These are phyloP conservation scores for Corymbia citriodora DNA, from an alignment of 441 rosid species.

Conservation along the genomic window DNA sequence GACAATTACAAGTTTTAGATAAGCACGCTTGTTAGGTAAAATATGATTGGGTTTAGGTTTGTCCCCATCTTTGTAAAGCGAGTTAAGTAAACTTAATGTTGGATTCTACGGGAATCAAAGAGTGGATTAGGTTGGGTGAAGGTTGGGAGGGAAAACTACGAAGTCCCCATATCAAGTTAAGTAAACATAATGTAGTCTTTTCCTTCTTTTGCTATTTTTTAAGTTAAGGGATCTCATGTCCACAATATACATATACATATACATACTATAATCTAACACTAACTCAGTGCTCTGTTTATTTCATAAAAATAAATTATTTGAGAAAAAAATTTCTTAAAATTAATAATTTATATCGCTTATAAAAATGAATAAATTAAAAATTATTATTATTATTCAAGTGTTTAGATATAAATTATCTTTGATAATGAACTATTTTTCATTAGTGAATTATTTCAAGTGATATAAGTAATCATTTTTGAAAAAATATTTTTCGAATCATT, in stretches of 20 bases:
- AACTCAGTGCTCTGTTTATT: too few relatives aligned
- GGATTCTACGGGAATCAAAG: not conserved
- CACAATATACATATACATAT: too few relatives aligned
- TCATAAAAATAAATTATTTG: too few relatives aligned
- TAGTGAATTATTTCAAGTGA: accelerated
- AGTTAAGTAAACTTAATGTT: not conserved
- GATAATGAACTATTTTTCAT: not conserved
- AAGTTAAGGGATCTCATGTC: too few relatives aligned
- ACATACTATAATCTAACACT: too few relatives aligned
- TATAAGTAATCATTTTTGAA: accelerated
- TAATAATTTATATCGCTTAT: not conserved
- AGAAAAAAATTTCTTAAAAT: too few relatives aligned
- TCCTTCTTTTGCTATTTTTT: not conserved
- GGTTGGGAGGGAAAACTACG: not conserved
- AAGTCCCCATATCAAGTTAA: not conserved
- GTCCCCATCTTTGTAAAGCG: not conserved
- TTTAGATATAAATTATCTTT: not conserved
- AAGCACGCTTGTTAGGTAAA: not conserved
- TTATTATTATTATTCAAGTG: not conserved
- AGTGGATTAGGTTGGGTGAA: not conserved
- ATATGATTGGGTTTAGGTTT: not conserved
- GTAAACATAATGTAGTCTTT: not conserved
- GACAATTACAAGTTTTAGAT: accelerated
- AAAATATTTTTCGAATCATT: not conserved
- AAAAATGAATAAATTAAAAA: not conserved